phyloP scores from a whole-genome alignment of 331 rosid species.

The Acacia concinna region DNA sequence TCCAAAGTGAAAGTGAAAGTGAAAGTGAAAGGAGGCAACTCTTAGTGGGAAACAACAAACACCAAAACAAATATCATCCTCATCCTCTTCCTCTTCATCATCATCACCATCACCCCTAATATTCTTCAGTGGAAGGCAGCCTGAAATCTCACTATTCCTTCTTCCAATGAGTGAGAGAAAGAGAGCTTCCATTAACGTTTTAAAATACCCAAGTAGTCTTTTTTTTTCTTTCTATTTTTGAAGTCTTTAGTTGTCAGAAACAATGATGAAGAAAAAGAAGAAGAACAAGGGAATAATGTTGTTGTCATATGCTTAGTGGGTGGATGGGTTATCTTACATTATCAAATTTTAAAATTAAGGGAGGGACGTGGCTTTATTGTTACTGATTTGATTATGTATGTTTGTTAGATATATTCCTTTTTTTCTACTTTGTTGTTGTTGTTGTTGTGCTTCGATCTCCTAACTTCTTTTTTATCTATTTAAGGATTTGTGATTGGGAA shows the following conservation, averaged over 20 bases:
- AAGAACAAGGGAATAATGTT: background rate
- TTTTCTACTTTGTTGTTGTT: background rate
- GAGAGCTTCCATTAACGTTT: slow-evolving; percentile 20
- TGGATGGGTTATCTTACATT: background rate
- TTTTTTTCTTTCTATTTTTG: too few species aligned
- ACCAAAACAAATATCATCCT: background rate
- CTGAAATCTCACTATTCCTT: slow-evolving; percentile 27
- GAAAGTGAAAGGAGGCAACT: slow-evolving; percentile 35
- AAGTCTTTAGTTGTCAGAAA: background rate
- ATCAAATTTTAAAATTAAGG: slow-evolving; percentile 38
- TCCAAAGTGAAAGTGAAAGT: background rate
- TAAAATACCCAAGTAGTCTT: background rate
- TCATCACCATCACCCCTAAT: slow-evolving; percentile 32
- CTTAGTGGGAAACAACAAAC: slow-evolving; percentile 40
- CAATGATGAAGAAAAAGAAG: slow-evolving; percentile 11
- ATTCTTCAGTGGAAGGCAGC: slow-evolving; percentile 34
- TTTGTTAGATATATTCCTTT: background rate
- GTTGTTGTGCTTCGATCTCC: background rate
- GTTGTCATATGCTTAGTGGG: background rate
- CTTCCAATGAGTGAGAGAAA: background rate
- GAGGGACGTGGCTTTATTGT: slow-evolving; percentile 24
- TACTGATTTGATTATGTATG: slow-evolving; percentile 3
- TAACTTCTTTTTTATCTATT: background rate
- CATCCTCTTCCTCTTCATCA: slow-evolving; percentile 26
- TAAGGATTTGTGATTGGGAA: slow-evolving; percentile 21